Evolutionary conservation across 768 basidiomycete species (phyloP), one percentile per base, ranked within the genome.

Genomic region (Boletus huronensis): DNA sequence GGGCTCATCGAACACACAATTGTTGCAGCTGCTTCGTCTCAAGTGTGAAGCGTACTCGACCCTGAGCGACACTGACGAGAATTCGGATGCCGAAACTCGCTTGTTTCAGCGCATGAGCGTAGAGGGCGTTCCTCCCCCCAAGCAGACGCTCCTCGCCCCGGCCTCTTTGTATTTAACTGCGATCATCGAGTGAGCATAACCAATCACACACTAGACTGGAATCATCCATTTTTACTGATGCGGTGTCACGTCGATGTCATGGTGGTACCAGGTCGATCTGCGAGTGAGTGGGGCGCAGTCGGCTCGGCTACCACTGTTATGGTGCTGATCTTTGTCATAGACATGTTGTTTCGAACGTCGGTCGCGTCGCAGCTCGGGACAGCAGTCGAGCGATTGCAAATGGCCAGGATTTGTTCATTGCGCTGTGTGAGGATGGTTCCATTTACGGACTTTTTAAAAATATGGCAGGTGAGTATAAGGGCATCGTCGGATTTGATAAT

Each of bases 21-120:
- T 34, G 17, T 40, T 41, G 25, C 61, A 90, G 89, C 77, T 93
- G 31, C 77, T 92, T 61, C 83, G 85, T 48, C 77, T 93, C 65
- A 95, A 93, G 72, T 91, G 93, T 65, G 90, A 91, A 70, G 88
- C 89, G 1, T 92, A 93, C 70, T 92, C 90, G 19, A 89, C 88
- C 1, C 77, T 92, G 54, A 90, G 89, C 62, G 88, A 93, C 66
- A 75, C 79, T 6, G 87, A 89, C 63, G 91, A 93, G 64, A 87
- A 93, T 62, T 75, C 80, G 16, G 75, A 78, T 13, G 80, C 84
- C 6, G 85, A 90, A 64, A 73, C 68, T 36, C 82, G 78, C 58
- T 75, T 89, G 50, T 79, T 82, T 58, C 85, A 87, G 49, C 79
- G 80, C 38, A 84, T 90, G 78, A 66, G 63, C 39, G 74, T 73